Evolutionary conservation across 108 stramenopile genomes (phyloP), one percentile per base, ranked within the genome.

Genomic region (Cyclostephanos tholiformis): DNA sequence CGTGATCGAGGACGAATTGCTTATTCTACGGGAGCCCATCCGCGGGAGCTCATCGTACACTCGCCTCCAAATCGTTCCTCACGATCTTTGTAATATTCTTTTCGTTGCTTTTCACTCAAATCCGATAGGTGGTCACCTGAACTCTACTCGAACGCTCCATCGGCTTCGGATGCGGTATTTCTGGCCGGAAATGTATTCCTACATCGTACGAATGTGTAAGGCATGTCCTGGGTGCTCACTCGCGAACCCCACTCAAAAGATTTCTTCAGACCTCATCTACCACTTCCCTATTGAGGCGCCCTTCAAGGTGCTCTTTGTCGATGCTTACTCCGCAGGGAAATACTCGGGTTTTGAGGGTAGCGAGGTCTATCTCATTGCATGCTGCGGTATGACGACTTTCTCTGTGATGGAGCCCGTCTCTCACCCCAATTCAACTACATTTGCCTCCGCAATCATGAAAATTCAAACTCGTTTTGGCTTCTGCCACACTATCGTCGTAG

Each of bases 31-130:
- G 17, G 65, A 75, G 25, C 57, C 65, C 4, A 25, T 75, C 0
- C n/a, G 39, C 0, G 55, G 67, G 7, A 22, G 16, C 38, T 6
- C 53, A 3, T 66, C 61, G 0, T 59, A 65, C 63, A 39, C 36
- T 0, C 50, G 38, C 8, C 60, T 74, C 22, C 56, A 36, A 44
- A n/a, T 60, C n/a, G 56, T 75, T 2, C 58, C 65, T 0, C 0
- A 6, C 5, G 19, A 25, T 14, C 29, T 75, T 46, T 13, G 48
- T 7, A 41, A 75, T n/a, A 75, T 75, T n/a, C 19, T 75, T 3
- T 75, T 75, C 26, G 56, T 67, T 57, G 72, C 72, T 0, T 73
- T 73, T 36, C 63, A 73, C 44, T 41, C n/a, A n/a, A n/a, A n/a
- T n/a, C n/a, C n/a, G n/a, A n/a, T n/a, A n/a, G n/a, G n/a, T n/a